Conservation (phyloP, 2,329 filamentous ascomycete genomes). For the Penicillium sclerotigenum region DNA sequence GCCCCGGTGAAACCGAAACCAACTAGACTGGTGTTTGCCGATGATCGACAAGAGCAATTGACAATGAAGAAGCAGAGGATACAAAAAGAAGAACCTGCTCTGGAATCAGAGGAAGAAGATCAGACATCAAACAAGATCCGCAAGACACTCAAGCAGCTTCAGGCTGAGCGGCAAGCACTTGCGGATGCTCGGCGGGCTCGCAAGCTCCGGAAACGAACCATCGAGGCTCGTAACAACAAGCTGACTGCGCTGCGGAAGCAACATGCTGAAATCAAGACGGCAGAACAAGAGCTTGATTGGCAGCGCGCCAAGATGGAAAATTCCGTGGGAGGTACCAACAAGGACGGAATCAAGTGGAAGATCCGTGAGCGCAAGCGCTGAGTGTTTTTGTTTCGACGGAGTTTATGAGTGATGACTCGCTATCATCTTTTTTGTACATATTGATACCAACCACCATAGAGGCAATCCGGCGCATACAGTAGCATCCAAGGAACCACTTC, state of each 20-base stretch:
- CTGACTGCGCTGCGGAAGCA: conserved; percentile 54
- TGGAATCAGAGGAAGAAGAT: conserved; percentile 26
- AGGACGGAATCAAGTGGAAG: conserved; percentile 64
- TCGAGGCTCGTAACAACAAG: conserved; percentile 49
- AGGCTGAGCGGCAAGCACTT: conserved; percentile 41
- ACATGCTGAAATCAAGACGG: conserved; percentile 53
- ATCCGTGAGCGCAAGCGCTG: conserved; percentile 59
- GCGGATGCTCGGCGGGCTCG: conserved; percentile 39
- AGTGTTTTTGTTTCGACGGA: conserved; percentile 12
- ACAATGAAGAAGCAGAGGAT: conserved; percentile 24
- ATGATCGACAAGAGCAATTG: conserved; percentile 37
- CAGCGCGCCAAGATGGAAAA: conserved; percentile 62
- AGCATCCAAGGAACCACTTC: conserved; percentile 2
- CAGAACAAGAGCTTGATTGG: conserved; percentile 55
- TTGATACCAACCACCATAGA: conserved; percentile 13
- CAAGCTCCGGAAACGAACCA: conserved; percentile 49
- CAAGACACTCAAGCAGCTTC: conserved; percentile 47
- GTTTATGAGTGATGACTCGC: conserved; percentile 24
- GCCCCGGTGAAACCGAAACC: conserved; percentile 23
- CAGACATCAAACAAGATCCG: conserved; percentile 14
- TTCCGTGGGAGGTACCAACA: conserved; percentile 59
- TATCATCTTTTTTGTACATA: conserved; percentile 13
- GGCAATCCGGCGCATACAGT: conserved; percentile 10
- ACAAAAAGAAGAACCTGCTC: conserved; percentile 21
- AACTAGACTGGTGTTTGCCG: conserved; percentile 41